Evolutionary conservation across 352 stramenopile species (phyloP), one percentile per base, ranked within the genome.

Genomic region (Bremia lactucae): DNA sequence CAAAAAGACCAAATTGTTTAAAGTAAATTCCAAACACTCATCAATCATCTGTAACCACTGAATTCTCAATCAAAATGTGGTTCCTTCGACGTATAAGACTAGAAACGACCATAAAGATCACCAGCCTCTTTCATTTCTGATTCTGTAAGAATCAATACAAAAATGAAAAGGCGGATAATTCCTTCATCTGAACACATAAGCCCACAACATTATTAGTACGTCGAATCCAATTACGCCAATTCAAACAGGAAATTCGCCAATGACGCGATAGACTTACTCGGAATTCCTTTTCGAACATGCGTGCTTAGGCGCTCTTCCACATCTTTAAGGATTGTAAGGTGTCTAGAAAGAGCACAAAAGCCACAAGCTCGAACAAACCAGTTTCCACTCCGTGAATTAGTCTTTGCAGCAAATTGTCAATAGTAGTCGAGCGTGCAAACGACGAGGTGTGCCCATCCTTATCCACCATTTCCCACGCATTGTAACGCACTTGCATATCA

Each of bases 261-360:
- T n/a, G n/a, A n/a, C n/a, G n/a, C n/a, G n/a, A n/a, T n/a, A n/a
- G n/a, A n/a, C n/a, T n/a, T n/a, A n/a, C n/a, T n/a, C n/a, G n/a
- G n/a, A n/a, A 60, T 52, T 4, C 53, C 54, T 31, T 65, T 68
- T 34, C 65, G 68, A 19, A 72, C 49, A 24, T 68, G 56, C n/a
- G 66, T 53, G 21, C 54, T 70, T n/a, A 87, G 36, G 6, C 61
- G 59, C 39, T 75, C 63, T 16, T 83, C 39, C 28, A 88, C 58
- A 46, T 79, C 61, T 14, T 78, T 74, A 18, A 86, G 22, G 37
- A 52, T 81, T 31, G 73, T 69, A 41, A 86, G 85, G n/a, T 63
- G 28, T n/a, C 37, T 55, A 33, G 87, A n/a, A n/a, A n/a, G n/a
- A n/a, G n/a, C n/a, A n/a, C n/a, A n/a, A n/a, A n/a, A n/a, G n/a